These are phyloP conservation scores for Hibiscus trionum DNA, from an alignment of 345 rosid species.

Conservation along the genomic window DNA sequence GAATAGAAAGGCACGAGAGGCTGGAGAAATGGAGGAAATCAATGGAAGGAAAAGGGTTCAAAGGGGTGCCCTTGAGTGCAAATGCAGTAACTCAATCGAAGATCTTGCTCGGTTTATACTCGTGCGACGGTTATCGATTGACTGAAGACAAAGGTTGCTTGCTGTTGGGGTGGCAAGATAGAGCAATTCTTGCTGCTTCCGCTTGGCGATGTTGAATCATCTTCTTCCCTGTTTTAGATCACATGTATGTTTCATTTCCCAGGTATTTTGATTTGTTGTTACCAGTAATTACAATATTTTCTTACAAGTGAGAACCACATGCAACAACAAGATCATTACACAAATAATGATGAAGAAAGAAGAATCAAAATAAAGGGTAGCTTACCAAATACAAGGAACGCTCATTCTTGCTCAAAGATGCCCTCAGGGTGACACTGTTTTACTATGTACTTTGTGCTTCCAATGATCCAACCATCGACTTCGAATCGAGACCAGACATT, in stretches of 20 bases:
- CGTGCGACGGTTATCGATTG: constrained; percentile 60
- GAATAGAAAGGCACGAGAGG: constrained; percentile 56
- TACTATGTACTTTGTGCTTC: constrained; percentile 7
- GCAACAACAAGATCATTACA: constrained; percentile 5
- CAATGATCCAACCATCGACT: constrained; percentile 10
- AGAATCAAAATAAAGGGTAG: not conserved
- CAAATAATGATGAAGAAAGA: not conserved
- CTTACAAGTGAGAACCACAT: not conserved
- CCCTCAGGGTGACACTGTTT: constrained; percentile 25
- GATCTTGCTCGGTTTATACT: constrained; percentile 47
- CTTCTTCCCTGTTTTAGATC: not conserved
- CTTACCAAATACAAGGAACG: constrained; percentile 24
- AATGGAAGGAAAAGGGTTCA: constrained; percentile 64
- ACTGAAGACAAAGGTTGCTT: constrained; percentile 67
- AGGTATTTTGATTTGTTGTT: not conserved
- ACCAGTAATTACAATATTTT: not conserved
- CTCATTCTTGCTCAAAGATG: constrained; percentile 20
- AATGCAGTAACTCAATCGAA: constrained; percentile 64
- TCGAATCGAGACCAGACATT: constrained; percentile 8
- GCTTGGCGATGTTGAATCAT: constrained; percentile 47
- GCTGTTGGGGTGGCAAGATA: constrained; percentile 65
- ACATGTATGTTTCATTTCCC: not conserved
- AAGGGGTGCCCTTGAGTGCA: constrained; percentile 44
- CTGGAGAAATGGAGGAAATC: constrained; percentile 60
- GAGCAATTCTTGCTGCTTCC: constrained; percentile 55